These are phyloP conservation scores for Stagonosporopsis vannaccii DNA, from an alignment of 2,329 filamentous ascomycete genomes.

Conservation along the genomic window DNA sequence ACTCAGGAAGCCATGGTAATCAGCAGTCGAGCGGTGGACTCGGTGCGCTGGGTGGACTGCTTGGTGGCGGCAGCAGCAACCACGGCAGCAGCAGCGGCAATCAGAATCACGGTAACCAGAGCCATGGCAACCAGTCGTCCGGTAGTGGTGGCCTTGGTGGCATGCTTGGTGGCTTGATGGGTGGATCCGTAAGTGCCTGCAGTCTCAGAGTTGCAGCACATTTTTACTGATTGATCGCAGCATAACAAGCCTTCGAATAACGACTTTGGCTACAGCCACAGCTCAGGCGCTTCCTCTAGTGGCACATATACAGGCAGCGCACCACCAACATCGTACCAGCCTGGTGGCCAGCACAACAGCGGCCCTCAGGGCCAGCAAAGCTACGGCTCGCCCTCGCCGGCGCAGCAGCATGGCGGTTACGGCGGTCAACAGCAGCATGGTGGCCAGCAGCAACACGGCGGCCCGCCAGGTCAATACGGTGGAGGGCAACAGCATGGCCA, in stretches of 20 bases:
- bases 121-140: constrained; percentile 14
- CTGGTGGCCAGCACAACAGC: constrained; percentile 38
- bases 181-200: constrained; percentile 42
- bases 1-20: constrained; percentile 40
- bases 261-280: constrained; percentile 66
- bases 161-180: constrained; percentile 45
- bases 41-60: constrained; percentile 34
- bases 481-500: constrained; percentile 6
- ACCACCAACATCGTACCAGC: constrained; percentile 68
- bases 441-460: constrained; percentile 27
- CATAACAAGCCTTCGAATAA: constrained; percentile 48
- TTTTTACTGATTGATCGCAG: constrained; percentile 25
- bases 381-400: constrained; percentile 29
- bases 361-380: constrained; percentile 30
- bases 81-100: constrained; percentile 5
- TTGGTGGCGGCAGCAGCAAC: constrained; percentile 10
- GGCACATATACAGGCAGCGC: constrained; percentile 69
- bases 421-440: constrained; percentile 27
- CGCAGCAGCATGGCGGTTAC: constrained; percentile 27
- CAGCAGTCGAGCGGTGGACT: constrained; percentile 19
- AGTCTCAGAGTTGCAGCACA: background rate
- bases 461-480: constrained; percentile 20
- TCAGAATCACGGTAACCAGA: constrained; percentile 2
- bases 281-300: constrained; percentile 56
- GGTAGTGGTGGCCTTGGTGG: constrained; percentile 31